These are phyloP conservation scores for Achaetomium macrosporum DNA, from an alignment of 2,329 filamentous ascomycete genomes.

Conservation along the genomic window DNA sequence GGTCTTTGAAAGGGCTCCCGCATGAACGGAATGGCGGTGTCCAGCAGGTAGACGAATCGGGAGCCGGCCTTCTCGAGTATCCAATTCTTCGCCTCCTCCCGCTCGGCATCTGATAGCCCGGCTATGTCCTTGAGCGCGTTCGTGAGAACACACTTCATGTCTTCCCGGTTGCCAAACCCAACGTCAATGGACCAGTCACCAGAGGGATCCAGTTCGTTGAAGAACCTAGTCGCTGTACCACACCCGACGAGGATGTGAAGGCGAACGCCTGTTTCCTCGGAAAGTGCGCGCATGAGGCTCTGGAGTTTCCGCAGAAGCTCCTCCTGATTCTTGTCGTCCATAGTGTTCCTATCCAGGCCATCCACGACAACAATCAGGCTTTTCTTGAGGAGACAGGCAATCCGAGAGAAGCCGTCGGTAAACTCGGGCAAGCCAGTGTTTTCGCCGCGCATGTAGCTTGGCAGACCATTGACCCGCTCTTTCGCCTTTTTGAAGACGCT, in stretches of 20 bases:
- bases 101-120: slow-evolving; percentile 16
- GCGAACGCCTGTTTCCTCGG: background rate
- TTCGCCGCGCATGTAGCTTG: slow-evolving; percentile 10
- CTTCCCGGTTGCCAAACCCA: slow-evolving; percentile 1
- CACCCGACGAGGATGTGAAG: slow-evolving; percentile 16
- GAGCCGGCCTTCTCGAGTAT: slow-evolving; percentile 17
- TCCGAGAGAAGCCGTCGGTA: slow-evolving; percentile 9
- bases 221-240: slow-evolving; percentile 8
- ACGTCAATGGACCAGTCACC: slow-evolving; percentile 9
- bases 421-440: slow-evolving; percentile 17
- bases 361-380: slow-evolving; percentile 18
- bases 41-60: slow-evolving; percentile 18
- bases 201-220: slow-evolving; percentile 3
- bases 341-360: slow-evolving; percentile 9
- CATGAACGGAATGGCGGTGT: slow-evolving; percentile 22
- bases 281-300: background rate
- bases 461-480: background rate
- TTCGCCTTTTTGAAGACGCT: slow-evolving; percentile 19
- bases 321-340: slow-evolving; percentile 17
- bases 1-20: slow-evolving; percentile 20
- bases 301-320: slow-evolving; percentile 13
- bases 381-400: slow-evolving; percentile 15
- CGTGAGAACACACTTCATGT: slow-evolving; percentile 13
- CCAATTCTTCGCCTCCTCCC: slow-evolving; percentile 14
- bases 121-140: slow-evolving; percentile 14